Evolutionary conservation across 495 filamentous ascomycete genomes (phyloP), one percentile per base, ranked within the genome.

Genomic region (Aspergillus heteromorphus): DNA sequence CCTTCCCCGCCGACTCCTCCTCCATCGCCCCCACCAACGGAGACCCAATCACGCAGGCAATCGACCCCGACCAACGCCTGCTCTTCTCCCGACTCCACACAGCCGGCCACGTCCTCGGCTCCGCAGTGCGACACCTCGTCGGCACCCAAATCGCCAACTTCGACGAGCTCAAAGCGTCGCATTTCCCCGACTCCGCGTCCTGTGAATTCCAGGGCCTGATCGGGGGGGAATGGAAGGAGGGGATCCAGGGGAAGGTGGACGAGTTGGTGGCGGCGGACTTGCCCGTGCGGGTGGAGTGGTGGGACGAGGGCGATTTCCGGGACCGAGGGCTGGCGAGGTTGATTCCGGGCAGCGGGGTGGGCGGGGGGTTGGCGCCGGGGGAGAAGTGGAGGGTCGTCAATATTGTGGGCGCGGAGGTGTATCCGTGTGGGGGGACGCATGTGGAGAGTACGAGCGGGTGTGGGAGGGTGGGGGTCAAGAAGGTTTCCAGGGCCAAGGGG

Each of bases 351-450:
- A n/a, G n/a, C n/a, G n/a, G 68, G 30, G 65, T 68, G 54, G 55
- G 65, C 7, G 9, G 48, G 43, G 43, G 29, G 18, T 66, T 78
- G 60, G 64, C 73, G 1, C 62, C 73, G 4, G 76, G 70, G 16
- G 77, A 79, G 63, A 79, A 76, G 62, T 78, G 71, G 18, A 65
- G 74, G 40, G 68, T 76, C 5, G 83, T 85, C 19, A 75, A 77
- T 52, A 83, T 85, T 53, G 74, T 77, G 10, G 83, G 82, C 0
- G 72, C 74, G 20, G 83, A 81, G 63, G 73, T 70, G 30, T 84
- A 85, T 67, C 83, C 83, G 1, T 87, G 84, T 57, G 84, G 84
- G 4, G 83, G 84, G 0, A 87, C 84, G 36, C 84, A 87, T 68
- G 80, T 87, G 14, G 65, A 73, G 21, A 76, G 65, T 17, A 81